phyloP scores from a whole-genome alignment of 2,329 filamentous ascomycete genomes.

The Penicillium crustosum region DNA sequence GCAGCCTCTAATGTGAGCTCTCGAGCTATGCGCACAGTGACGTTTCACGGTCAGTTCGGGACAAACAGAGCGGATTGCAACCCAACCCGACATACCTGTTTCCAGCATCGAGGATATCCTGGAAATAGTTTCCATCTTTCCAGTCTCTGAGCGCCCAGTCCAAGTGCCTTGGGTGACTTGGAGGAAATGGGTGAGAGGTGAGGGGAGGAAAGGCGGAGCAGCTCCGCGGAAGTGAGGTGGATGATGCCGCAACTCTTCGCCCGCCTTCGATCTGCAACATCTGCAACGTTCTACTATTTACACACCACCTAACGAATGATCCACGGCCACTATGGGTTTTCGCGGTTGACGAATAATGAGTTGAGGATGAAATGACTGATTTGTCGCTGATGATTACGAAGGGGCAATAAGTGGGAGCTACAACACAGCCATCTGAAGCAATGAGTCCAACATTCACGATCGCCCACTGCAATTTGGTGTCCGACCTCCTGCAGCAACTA shows the following conservation, averaged over 20 bases:
- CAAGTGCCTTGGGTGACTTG: constrained; percentile 16
- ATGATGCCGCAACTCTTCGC: constrained; percentile 6
- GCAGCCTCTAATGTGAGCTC: constrained; percentile 97
- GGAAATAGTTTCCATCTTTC: constrained; percentile 88
- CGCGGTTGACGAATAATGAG: background rate
- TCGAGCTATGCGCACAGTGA: constrained; percentile 62
- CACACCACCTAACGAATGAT: background rate
- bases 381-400: background rate
- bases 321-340: background rate
- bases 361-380: background rate
- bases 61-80: constrained; percentile 3
- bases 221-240: constrained; percentile 14
- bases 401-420: background rate
- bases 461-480: constrained; percentile 52
- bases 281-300: background rate
- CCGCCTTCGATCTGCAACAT: constrained; percentile 11
- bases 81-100: constrained; percentile 64
- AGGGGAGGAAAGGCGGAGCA: constrained; percentile 26
- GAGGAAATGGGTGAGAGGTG: constrained; percentile 14
- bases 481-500: constrained; percentile 62
- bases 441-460: constrained; percentile 27
- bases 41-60: constrained; percentile 19
- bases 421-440: background rate
- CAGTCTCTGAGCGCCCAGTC: constrained; percentile 23
- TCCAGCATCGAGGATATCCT: constrained; percentile 92